Base-by-base conservation (phyloP, 1,284 basidiomycete genomes). In the Malassezia dermatis region DNA sequence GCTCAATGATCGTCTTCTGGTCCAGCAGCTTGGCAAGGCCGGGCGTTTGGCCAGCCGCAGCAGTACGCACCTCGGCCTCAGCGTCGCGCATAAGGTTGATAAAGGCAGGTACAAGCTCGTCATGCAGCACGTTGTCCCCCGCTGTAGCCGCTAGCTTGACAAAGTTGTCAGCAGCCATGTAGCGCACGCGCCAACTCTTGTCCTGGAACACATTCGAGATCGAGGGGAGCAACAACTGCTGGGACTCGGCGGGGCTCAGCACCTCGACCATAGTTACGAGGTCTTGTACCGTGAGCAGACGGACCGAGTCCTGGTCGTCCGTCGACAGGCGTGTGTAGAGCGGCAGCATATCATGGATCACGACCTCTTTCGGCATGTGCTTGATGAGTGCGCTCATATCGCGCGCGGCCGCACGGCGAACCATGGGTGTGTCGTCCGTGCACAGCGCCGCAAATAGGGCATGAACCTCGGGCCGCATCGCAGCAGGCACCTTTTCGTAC, bases 141-240 rank as follows among this genome's bases (percentile, higher is more conserved):
- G 95, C 88, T 13, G 88, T 85, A 71, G 91, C 86, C 2, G 94
- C 90, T 34, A 99, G 57, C 62, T 64, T 45, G 62, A 98, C 94
- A 78, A 98, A 98, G 77, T 98, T 88, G 66, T 85, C 91, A 5
- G 93, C 94, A 15, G 91, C 89, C 93, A 98, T 98, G 78, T 96
- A 99, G 69, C 94, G 82, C 48, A 99, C 94, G 66, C 94, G 81
- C 94, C 94, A 99, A 76, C 89, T 93, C 80, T 95, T 95, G 77
- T 99, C 94, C 24, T 84, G 80, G 50, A 94, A 86, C 86, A 64
- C 86, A 81, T 71, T 88, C 83, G 75, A 65, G 42, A 98, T 86
- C 30, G 75, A 75, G 61, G 86, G 85, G 58, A 94, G 79, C 11
- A 98, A 79, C 64, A 95, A 86, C 60, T 88, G 86, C 76, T 93